Evolutionary conservation across 2,329 filamentous ascomycete species (phyloP).

Genomic region (Ascochyta viciae-villosae): DNA sequence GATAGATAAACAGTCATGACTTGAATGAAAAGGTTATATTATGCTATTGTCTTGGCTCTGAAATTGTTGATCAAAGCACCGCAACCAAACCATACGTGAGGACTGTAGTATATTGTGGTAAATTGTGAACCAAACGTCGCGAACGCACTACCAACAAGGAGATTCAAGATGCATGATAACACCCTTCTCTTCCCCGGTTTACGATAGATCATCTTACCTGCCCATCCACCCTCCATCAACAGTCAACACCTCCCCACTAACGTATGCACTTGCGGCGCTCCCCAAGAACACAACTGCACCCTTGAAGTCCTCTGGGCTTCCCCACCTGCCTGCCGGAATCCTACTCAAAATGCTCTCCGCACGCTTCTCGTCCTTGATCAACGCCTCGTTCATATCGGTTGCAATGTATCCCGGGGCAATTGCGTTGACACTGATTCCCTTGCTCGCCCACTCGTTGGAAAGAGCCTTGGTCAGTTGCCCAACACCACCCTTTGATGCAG

Average conservation of each 20-base stretch:
- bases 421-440: conserved; percentile 83
- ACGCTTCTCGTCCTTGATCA: conserved; percentile 75
- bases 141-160: no score
- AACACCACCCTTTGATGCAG: conserved; percentile 84
- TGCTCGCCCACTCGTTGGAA: conserved; percentile 83
- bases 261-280: conserved; percentile 77
- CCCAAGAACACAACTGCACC: conserved; percentile 80
- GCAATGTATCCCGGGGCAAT: conserved; percentile 90
- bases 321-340: conserved; percentile 87
- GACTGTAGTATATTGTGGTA: no score
- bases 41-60: background rate
- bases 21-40: background rate
- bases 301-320: conserved; percentile 85
- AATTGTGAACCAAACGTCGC: no score
- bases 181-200: background rate
- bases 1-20: conserved; percentile 12
- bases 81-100: no score
- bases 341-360: conserved; percentile 76
- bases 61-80: no score
- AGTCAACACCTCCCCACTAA: conserved; percentile 80
- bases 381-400: conserved; percentile 91
- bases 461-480: conserved; percentile 85
- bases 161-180: background rate
- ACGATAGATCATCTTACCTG: conserved; percentile 57
- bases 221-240: conserved; percentile 97